These are phyloP conservation scores for Polychaeton citri DNA, from an alignment of 2,329 filamentous ascomycete species.

Conservation along the genomic window DNA sequence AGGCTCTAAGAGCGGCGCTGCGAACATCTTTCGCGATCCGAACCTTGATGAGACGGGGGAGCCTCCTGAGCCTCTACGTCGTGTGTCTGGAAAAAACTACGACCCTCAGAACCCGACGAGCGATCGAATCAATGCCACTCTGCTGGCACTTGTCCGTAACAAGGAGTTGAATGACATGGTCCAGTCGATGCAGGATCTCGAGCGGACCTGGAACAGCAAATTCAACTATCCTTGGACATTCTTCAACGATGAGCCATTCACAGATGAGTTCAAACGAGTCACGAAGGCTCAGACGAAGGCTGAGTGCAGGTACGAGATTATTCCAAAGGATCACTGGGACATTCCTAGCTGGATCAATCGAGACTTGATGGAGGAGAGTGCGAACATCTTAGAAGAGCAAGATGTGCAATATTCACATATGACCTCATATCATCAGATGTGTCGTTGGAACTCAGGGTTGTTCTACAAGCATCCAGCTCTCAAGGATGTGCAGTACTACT, in stretches of 20 bases:
- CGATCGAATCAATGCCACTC: conserved; percentile 81
- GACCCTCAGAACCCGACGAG: conserved; percentile 60
- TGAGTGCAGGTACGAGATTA: conserved; percentile 71
- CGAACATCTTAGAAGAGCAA: conserved; percentile 67
- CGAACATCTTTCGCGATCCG: conserved; percentile 64
- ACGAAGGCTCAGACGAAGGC: conserved; percentile 78
- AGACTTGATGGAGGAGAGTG: conserved; percentile 73
- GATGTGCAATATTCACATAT: conserved; percentile 82
- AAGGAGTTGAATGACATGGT: conserved; percentile 75
- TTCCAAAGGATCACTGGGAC: conserved; percentile 92
- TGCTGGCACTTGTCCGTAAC: conserved; percentile 85
- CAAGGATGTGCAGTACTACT: conserved; percentile 76
- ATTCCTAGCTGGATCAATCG: conserved; percentile 84
- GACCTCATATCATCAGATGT: conserved; percentile 96
- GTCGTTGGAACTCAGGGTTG: conserved; percentile 93
- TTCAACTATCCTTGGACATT: conserved; percentile 99
- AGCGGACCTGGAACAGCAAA: conserved; percentile 92
- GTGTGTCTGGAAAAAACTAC: conserved; percentile 60
- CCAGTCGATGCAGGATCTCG: conserved; percentile 78
- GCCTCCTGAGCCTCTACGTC: conserved; percentile 61
- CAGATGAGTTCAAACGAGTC: conserved; percentile 77
- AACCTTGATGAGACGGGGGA: conserved; percentile 77
- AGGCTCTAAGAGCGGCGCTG: conserved; percentile 22
- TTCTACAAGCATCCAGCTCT: conserved; percentile 96
- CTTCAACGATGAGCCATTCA: conserved; percentile 92